Evolutionary conservation across 345 rosid species (phyloP).

Genomic region (Eucalyptus regnans): DNA sequence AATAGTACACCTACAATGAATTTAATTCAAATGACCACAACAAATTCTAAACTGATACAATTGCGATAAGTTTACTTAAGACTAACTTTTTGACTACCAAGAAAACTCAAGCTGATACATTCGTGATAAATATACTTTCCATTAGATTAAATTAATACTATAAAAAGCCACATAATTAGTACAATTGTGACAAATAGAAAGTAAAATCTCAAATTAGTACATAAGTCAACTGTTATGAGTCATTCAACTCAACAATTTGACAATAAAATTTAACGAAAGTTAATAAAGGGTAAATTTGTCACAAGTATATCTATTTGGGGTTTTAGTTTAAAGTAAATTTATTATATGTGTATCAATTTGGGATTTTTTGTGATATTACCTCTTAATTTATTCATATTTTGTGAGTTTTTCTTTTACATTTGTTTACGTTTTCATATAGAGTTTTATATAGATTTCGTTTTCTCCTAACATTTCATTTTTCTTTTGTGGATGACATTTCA

Average conservation of each 20-base stretch:
- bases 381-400: not conserved
- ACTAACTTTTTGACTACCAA: rapidly evolving
- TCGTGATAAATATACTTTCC: too few species aligned
- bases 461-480: not conserved
- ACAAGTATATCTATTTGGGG: rapidly evolving
- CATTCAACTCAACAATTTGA: too few species aligned
- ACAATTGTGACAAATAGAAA: rapidly evolving
- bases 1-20: rapidly evolving
- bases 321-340: too few species aligned
- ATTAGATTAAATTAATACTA: too few species aligned
- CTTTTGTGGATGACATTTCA: not conserved
- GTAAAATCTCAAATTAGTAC: too few species aligned
- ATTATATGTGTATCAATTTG: too few species aligned
- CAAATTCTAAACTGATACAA: rapidly evolving
- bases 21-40: too few species aligned
- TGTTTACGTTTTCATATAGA: not conserved
- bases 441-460: not conserved
- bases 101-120: too few species aligned
- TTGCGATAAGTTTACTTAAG: rapidly evolving
- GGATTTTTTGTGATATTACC: too few species aligned
- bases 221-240: too few species aligned
- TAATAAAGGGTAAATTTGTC: rapidly evolving
- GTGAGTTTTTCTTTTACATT: not conserved
- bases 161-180: too few species aligned
- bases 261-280: too few species aligned